phyloP scores from a whole-genome alignment of 1,139 yeast species.

The Casaregolazyma suthepensis region DNA sequence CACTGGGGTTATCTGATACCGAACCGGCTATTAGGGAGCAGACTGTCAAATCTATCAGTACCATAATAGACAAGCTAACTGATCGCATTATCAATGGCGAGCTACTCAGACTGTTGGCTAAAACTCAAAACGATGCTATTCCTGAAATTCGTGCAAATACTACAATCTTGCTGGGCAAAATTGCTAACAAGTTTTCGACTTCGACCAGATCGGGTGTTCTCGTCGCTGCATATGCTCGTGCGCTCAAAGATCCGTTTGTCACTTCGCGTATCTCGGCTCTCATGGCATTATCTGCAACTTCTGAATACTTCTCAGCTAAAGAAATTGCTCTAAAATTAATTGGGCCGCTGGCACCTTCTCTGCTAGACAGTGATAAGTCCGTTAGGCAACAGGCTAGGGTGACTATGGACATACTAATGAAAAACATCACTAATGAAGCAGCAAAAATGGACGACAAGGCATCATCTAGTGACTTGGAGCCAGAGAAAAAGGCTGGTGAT shows the following conservation, averaged over 20 bases:
- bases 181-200: constrained; percentile 56
- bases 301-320: constrained; percentile 63
- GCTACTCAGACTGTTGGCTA: constrained; percentile 71
- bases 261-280: constrained; percentile 77
- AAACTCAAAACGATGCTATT: constrained; percentile 78
- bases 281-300: constrained; percentile 60
- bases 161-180: constrained; percentile 63
- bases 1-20: constrained; percentile 80
- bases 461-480: neutral
- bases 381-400: constrained; percentile 69
- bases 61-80: constrained; percentile 58
- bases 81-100: constrained; percentile 86
- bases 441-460: constrained; percentile 32
- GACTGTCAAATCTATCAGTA: constrained; percentile 65
- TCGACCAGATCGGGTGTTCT: constrained; percentile 47
- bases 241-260: constrained; percentile 72
- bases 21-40: constrained; percentile 75
- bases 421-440: constrained; percentile 60
- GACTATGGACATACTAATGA: constrained; percentile 59
- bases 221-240: constrained; percentile 80
- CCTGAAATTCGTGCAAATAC: constrained; percentile 86
- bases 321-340: constrained; percentile 78
- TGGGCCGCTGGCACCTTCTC: constrained; percentile 78
- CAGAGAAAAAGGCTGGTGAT: neutral
- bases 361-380: constrained; percentile 65